phyloP scores from a whole-genome alignment of 345 rosid genomes.

The Camelina sativa region DNA sequence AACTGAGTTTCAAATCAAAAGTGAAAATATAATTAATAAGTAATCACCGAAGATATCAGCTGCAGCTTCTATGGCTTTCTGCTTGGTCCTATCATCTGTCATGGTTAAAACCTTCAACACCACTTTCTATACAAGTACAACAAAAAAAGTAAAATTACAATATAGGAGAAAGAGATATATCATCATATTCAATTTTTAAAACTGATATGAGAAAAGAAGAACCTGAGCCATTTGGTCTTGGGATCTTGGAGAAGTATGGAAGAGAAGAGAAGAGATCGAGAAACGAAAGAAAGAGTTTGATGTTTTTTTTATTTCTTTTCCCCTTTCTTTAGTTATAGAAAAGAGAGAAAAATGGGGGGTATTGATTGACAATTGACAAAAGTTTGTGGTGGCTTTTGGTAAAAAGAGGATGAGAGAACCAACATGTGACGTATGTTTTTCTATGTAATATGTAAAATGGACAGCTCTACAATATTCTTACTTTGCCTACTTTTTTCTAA shows the following conservation, averaged over 20 bases:
- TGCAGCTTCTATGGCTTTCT: constrained; percentile 88
- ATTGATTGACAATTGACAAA: constrained; percentile 31
- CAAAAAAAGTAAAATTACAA: neutral
- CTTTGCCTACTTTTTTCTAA: constrained; percentile 32
- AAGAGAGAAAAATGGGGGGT: constrained; percentile 5
- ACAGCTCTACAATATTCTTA: constrained; percentile 33
- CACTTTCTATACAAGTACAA: constrained; percentile 53
- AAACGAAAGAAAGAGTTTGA: constrained; percentile 10
- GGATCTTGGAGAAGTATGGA: constrained; percentile 24
- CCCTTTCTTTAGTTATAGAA: neutral
- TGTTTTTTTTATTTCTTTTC: neutral
- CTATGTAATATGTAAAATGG: constrained; percentile 19
- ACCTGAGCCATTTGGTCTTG: constrained; percentile 67
- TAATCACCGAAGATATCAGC: constrained; percentile 77
- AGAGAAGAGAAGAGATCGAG: constrained; percentile 35
- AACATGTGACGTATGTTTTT: constrained; percentile 31
- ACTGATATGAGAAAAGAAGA: neutral
- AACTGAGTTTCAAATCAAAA: neutral
- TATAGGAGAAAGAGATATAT: neutral
- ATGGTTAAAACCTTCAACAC: constrained; percentile 85
- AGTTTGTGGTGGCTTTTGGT: constrained; percentile 39
- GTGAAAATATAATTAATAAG: neutral
- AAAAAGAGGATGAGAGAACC: neutral
- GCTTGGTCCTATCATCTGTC: constrained; percentile 91
- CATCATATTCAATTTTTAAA: neutral